These are phyloP conservation scores for Acanthamoeba healyi DNA, from an alignment of 208 protist genomes.

Conservation along the genomic window DNA sequence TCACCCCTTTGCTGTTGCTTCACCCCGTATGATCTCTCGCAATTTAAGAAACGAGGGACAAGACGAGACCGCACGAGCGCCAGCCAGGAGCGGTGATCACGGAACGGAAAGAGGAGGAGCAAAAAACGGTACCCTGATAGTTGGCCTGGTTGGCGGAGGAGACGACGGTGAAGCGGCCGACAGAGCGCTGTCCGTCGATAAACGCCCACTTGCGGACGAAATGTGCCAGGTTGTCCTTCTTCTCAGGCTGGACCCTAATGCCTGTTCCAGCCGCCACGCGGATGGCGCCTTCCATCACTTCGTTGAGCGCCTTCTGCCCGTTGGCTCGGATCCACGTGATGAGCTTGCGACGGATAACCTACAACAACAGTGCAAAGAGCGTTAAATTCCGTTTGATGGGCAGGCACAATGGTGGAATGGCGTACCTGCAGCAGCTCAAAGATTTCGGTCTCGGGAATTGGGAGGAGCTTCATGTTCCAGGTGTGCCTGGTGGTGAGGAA, in stretches of 20 bases:
- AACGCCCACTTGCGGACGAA: conserved; percentile 79
- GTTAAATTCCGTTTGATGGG: neutral
- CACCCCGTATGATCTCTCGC: no score
- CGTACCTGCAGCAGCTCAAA: conserved; percentile 83
- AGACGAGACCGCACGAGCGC: no score
- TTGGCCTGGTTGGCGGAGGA: conserved; percentile 47
- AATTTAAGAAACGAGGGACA: neutral
- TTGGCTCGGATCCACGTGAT: conserved; percentile 47
- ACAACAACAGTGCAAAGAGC: neutral
- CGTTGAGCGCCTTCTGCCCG: conserved; percentile 67
- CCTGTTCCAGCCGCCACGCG: conserved; percentile 80
- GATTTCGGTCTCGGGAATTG: conserved; percentile 84
- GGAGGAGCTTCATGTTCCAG: conserved; percentile 77
- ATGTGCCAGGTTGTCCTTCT: neutral
- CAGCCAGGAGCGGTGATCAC: no score
- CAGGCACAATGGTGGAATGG: neutral
- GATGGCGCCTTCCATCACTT: conserved; percentile 83
- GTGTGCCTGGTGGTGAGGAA: conserved; percentile 86
- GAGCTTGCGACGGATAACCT: conserved; percentile 79
- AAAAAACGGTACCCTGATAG: neutral
- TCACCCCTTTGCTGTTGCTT: no score
- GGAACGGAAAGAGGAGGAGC: neutral
- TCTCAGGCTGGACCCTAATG: conserved; percentile 2
- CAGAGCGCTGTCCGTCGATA: conserved; percentile 77
- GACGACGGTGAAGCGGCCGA: conserved; percentile 79